Evolutionary conservation across 1,284 basidiomycete species (phyloP), one percentile per base, ranked within the genome.

Genomic region (Cutaneotrichosporon spelunceum): DNA sequence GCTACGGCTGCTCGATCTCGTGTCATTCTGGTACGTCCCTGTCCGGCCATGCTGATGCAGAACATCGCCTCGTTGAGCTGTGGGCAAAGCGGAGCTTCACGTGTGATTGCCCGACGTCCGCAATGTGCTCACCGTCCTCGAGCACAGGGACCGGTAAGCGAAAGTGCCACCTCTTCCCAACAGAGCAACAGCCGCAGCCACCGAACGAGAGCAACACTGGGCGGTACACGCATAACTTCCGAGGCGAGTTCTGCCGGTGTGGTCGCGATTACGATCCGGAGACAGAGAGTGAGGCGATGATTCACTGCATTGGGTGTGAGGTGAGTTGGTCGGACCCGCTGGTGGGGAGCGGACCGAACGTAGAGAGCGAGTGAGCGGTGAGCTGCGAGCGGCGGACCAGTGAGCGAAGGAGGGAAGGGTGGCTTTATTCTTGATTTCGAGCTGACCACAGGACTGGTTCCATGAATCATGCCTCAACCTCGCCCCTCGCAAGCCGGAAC

Each of bases 91-190:
- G 77, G 2, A 50, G 63, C 13, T 79, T 79, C 63, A 65, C 67
- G n/a, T 79, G 78, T 63, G 78, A 79, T 64, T 79, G 78, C 60
- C 77, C 76, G 0, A 78, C 77, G 3, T 62, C 66, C n/a, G 61
- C 66, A 11, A 73, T 71, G 66, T 50, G 48, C 27, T 62, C 56
- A 56, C 53, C 23, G 16, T 27, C 49, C 30, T 33, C 44, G 19
- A 47, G 33, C 19, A 44, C 57, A 29, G 24, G 50, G 16, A 56
- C 57, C 34, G 24, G 50, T 16, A 56, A 61, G 50, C 59, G 67
- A 8, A 56, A 60, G 27, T 78, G 76, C 60, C 62, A 56, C 14
- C 68, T 78, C 27, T 73, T 72, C 53, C 69, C 71, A 0, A 69
- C 70, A 0, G 63, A 71, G 16, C 34, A 56, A 24, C 76, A 74